phyloP scores from a whole-genome alignment of 176 grass and related monocot species.

The bread wheat (Triticum aestivum) region DNA sequence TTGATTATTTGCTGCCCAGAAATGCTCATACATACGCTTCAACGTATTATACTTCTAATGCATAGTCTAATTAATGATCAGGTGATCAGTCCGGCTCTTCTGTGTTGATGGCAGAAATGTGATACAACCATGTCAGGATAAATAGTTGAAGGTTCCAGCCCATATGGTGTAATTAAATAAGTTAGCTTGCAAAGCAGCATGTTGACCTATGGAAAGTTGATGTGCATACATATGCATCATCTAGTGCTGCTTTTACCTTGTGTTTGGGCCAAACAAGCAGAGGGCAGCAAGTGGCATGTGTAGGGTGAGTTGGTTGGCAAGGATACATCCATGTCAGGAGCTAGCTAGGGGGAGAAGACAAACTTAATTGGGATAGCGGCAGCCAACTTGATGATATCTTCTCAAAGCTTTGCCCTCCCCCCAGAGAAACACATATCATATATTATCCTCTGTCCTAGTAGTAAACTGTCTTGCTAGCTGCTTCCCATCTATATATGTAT shows the following conservation, averaged over 20 bases:
- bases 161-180: constrained; percentile 6
- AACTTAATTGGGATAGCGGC: constrained; percentile 34
- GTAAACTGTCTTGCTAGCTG: constrained; percentile 50
- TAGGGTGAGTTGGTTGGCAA: constrained; percentile 37
- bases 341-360: constrained; percentile 16
- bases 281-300: constrained; percentile 46
- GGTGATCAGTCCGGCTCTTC: background rate
- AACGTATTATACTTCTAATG: background rate
- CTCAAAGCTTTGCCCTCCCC: constrained; percentile 31
- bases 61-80: background rate
- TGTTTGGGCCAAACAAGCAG: constrained; percentile 35
- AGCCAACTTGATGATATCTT: constrained; percentile 38
- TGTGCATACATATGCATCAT: background rate
- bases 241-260: constrained; percentile 20
- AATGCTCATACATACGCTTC: background rate
- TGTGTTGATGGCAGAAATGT: constrained; percentile 1
- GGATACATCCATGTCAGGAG: constrained; percentile 34
- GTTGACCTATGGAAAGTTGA: constrained; percentile 29
- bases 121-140: background rate
- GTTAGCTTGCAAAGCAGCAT: constrained; percentile 10
- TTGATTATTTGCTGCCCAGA: background rate
- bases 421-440: constrained; percentile 42
- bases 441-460: constrained; percentile 49
- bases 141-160: background rate
- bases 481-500: constrained; percentile 29